phyloP scores from a whole-genome alignment of 1,139 yeast species.

The Yamadazyma sp. region DNA sequence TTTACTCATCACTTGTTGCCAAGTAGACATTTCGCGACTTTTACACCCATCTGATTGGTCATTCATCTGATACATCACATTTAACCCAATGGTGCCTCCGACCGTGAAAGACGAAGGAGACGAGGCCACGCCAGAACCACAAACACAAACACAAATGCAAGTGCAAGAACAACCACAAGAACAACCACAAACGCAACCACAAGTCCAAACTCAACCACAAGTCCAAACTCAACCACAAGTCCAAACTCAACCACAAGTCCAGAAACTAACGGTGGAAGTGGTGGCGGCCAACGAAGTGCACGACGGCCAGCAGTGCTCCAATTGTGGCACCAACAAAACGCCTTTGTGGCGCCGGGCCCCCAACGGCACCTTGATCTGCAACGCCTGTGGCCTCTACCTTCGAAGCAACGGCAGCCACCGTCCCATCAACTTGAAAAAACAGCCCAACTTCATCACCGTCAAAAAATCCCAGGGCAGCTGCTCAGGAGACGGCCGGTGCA shows the following conservation, averaged over 20 bases:
- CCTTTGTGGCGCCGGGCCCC: slow-evolving; percentile 74
- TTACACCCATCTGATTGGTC: too few relatives aligned
- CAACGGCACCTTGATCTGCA: slow-evolving; percentile 63
- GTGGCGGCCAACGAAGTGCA: slow-evolving; percentile 12
- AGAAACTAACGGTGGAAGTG: slow-evolving; percentile 6
- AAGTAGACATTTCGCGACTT: too few relatives aligned
- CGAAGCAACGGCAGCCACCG: slow-evolving; percentile 55
- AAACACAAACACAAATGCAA: too few relatives aligned
- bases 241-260: not conserved
- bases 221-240: too few relatives aligned
- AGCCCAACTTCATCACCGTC: slow-evolving; percentile 57
- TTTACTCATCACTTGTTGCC: too few relatives aligned
- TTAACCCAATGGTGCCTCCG: too few relatives aligned
- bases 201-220: too few relatives aligned
- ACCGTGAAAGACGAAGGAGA: too few relatives aligned
- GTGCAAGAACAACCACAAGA: too few relatives aligned
- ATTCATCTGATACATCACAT: too few relatives aligned
- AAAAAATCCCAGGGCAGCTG: slow-evolving; percentile 59
- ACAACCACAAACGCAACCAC: too few relatives aligned
- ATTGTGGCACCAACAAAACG: slow-evolving; percentile 68
- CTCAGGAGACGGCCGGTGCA: slow-evolving; percentile 81
- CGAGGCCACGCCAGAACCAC: not conserved
- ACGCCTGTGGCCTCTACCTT: slow-evolving; percentile 68
- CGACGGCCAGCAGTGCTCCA: slow-evolving; percentile 56
- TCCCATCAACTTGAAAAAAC: slow-evolving; percentile 63